Conservation (phyloP, 2,329 filamentous ascomycete species). For the Arthrobotrys conoides region DNA sequence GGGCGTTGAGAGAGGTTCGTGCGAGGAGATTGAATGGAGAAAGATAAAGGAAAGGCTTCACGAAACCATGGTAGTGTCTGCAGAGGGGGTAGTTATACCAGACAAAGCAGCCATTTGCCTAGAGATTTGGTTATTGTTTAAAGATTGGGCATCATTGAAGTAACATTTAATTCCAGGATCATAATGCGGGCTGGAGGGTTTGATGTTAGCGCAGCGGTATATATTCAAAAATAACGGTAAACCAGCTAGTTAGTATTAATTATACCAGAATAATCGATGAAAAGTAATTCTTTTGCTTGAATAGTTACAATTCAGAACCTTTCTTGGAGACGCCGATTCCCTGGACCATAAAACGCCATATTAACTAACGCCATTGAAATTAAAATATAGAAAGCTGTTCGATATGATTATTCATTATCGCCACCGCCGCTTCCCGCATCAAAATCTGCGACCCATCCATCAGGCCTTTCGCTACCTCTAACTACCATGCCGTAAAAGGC, state of each 20-base stretch:
- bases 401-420: conserved; percentile 2
- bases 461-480: conserved; percentile 87
- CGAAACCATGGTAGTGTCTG: too few relatives aligned
- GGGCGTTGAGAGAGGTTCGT: conserved; percentile 93
- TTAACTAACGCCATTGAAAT: neutral
- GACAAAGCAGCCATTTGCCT: neutral
- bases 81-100: too few relatives aligned
- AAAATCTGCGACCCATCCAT: conserved; percentile 90
- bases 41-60: conserved; percentile 67
- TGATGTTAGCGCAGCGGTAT: conserved; percentile 11
- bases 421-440: conserved; percentile 66
- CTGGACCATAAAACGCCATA: conserved; percentile 24
- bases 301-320: too few relatives aligned
- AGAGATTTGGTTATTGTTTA: neutral
- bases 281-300: conserved; percentile 12
- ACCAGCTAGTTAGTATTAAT: neutral
- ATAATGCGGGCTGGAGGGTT: neutral
- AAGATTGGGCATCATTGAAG: neutral
- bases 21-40: conserved; percentile 83
- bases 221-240: neutral
- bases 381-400: neutral
- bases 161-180: neutral
- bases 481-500: conserved; percentile 90
- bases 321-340: neutral
- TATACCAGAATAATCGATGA: neutral